phyloP scores from a whole-genome alignment of 2,329 filamentous ascomycete genomes.

The Bipolaris bicolor region DNA sequence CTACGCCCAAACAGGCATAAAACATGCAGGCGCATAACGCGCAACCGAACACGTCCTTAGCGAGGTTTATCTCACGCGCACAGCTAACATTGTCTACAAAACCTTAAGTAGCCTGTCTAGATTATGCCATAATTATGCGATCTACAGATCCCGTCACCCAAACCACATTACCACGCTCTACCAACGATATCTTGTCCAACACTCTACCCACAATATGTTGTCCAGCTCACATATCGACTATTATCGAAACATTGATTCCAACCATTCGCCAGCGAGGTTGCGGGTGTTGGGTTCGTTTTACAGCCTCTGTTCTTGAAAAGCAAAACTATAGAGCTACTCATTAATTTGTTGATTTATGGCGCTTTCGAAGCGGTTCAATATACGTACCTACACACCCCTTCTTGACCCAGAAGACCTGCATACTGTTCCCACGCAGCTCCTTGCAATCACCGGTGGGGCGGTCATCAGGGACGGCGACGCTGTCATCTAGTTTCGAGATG shows the following conservation, averaged over 20 bases:
- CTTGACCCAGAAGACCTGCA: neutral
- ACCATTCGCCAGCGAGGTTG: neutral
- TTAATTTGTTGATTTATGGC: neutral
- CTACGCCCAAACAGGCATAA: too few relatives aligned
- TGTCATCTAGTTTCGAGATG: neutral
- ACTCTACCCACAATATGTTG: slow-evolving; percentile 42
- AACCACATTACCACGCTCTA: neutral
- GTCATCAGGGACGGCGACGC: neutral
- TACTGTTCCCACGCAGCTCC: neutral
- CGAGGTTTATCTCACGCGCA: too few relatives aligned
- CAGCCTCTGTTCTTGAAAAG: neutral
- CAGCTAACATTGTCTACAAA: too few relatives aligned
- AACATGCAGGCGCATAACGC: too few relatives aligned
- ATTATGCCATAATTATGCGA: too few relatives aligned
- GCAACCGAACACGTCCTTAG: too few relatives aligned
- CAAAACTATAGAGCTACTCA: neutral
- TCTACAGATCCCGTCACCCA: too few relatives aligned
- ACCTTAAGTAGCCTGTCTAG: too few relatives aligned
- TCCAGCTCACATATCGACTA: neutral
- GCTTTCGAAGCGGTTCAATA: neutral
- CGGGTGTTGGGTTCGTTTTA: neutral
- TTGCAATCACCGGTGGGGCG: neutral
- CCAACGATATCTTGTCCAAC: neutral
- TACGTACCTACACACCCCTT: neutral
- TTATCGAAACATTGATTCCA: neutral